Base-by-base conservation (phyloP, 139 green algal species). In the Coelastrella sp. region DNA sequence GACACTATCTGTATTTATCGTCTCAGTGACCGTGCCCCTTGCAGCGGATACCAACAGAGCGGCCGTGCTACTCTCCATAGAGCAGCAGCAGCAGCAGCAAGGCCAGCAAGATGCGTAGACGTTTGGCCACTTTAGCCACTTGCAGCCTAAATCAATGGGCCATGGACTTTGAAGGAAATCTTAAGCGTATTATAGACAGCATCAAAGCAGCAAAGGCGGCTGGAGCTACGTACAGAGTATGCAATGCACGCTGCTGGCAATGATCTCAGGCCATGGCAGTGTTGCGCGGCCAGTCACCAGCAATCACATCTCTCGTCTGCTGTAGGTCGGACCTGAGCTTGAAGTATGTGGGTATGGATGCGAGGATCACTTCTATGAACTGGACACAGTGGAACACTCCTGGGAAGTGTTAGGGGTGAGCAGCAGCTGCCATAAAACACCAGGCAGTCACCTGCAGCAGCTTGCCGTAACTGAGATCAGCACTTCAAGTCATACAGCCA, bases 71-170 rank as follows among this genome's bases (percentile, higher is more conserved):
- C 1, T 49, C 35, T 49, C 35, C 1, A 49, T 49, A 25, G 7
- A 82, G 76, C 76, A 82, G 76, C 35, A 82, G 76, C 76, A 82
- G 78, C 78, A 84, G 56, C 56, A 84, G 57, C 56, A 84, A 57
- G 12, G 56, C 75, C 79, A 78, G 84, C 84, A 59, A 35, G 56
- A 92, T 92, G 91, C 14, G 73, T 11, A 72, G 89, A 8, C 88
- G 94, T 1, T 19, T 95, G 22, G 93, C 92, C 15, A 94, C 83
- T 1, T 58, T 99, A 68, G 98, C 98, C 20, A 99, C 98, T 6
- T 99, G 98, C 95, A 99, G 97, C 76, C 94, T 99, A 6, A 97
- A 99, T 87, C 98, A 99, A 90, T 99, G 97, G 98, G 95, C 98
- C 0, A 95, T 99, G 94, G 98, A 99, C 92, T 99, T 99, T 78